phyloP scores from a whole-genome alignment of 2,329 filamentous ascomycete genomes.

The Curvularia lunata region DNA sequence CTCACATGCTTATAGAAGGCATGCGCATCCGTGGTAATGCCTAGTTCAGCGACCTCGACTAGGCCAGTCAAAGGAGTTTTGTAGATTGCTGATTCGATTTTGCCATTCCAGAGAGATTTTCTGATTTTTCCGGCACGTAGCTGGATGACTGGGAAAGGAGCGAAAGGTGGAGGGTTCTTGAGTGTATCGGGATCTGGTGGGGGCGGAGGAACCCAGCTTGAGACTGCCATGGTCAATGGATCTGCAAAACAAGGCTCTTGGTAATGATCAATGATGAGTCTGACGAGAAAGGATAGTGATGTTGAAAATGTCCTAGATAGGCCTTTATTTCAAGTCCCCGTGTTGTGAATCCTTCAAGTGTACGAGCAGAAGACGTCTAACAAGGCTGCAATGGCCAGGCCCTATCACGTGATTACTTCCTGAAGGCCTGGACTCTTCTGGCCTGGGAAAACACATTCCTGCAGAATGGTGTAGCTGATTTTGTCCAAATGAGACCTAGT shows the following conservation, averaged over 20 bases:
- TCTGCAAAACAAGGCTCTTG: background rate
- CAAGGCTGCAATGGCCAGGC: background rate
- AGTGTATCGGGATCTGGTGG: constrained; percentile 31
- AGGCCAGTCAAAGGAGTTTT: constrained; percentile 56
- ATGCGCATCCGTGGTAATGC: constrained; percentile 67
- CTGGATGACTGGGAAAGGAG: constrained; percentile 60
- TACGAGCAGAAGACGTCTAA: background rate
- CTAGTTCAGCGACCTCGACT: constrained; percentile 56
- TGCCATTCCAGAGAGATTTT: constrained; percentile 58
- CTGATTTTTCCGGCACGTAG: constrained; percentile 65
- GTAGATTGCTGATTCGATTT: constrained; percentile 62
- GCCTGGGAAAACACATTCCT: background rate
- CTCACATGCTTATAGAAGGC: constrained; percentile 68
- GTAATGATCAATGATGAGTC: background rate
- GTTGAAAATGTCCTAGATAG: background rate
- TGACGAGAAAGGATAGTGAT: background rate
- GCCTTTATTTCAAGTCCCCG: background rate
- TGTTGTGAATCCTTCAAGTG: background rate
- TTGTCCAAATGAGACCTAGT: background rate
- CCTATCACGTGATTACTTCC: background rate
- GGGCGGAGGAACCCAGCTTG: constrained; percentile 30
- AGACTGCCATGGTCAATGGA: constrained; percentile 20
- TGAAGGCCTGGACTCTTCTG: background rate
- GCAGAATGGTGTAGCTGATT: background rate
- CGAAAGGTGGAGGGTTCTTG: constrained; percentile 32